Conservation (phyloP, 2,329 filamentous ascomycete species). For the Colletotrichum plurivorum region DNA sequence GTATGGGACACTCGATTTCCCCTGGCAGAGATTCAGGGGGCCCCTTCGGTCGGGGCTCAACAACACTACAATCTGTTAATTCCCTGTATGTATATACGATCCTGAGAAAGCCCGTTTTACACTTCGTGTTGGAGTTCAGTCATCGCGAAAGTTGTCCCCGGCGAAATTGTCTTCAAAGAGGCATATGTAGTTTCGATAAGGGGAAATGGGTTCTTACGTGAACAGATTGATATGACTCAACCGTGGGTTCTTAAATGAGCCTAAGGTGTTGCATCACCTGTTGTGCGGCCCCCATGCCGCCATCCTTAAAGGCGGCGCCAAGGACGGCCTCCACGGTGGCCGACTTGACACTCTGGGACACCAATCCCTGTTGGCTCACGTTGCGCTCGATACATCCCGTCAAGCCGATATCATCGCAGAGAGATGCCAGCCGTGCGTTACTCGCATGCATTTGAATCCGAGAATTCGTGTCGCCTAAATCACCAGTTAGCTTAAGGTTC, state of each 20-base stretch:
- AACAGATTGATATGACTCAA: background rate
- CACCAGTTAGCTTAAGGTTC: background rate
- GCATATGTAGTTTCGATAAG: background rate
- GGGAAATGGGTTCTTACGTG: conserved; percentile 2
- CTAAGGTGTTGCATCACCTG: background rate
- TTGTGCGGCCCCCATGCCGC: background rate
- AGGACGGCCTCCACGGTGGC: background rate
- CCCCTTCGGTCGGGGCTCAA: background rate
- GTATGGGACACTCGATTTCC: background rate
- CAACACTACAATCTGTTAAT: background rate
- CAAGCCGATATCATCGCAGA: background rate
- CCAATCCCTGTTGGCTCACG: background rate
- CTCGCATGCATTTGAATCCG: background rate
- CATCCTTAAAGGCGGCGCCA: background rate
- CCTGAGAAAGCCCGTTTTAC: too few relatives aligned
- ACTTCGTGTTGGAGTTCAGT: too few relatives aligned
- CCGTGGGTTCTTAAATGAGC: background rate
- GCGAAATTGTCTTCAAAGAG: too few relatives aligned
- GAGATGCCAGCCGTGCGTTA: background rate
- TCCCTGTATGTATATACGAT: too few relatives aligned
- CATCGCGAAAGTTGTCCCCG: too few relatives aligned
- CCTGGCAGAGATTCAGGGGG: background rate
- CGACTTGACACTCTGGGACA: background rate
- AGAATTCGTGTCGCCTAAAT: background rate
- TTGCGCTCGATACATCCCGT: background rate